Base-by-base conservation (phyloP, 2,329 filamentous ascomycete genomes). In the Cladophialophora immunda region DNA sequence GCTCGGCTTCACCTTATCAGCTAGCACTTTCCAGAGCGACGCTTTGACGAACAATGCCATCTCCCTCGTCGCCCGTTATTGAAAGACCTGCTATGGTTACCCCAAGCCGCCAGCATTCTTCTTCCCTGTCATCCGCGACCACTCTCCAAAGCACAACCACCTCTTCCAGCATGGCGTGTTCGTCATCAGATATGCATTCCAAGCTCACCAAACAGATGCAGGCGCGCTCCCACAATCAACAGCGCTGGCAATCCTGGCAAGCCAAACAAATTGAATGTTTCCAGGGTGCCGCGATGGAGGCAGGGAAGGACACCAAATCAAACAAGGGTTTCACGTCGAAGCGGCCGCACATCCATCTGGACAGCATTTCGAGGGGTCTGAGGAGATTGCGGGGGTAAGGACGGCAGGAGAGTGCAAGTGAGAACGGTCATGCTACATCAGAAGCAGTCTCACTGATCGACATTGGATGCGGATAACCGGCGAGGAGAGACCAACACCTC, bases 151-250 rank as follows among this genome's bases (percentile, higher is more conserved):
- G 36, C 15, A 38, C 29, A 11, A 60, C 25, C 19, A 52, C n/a
- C 29, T 65, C 68, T 4, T 58, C 53, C 8, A 58, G 27, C 45
- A 34, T 47, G 22, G 22, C 58, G 11, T 34, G 50, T 4, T 29
- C 58, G 50, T 38, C 30, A 11, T 66, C 54, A 17, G 65, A 67
- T 34, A 67, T 70, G 62, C 68, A 70, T 56, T 45, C 36, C 52
- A 69, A 69, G 34, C 66, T 71, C 55, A 57, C 65, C 11, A 68
- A 60, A 38, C 69, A 71, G 55, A 71, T 69, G 67, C 67, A 60
- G 2, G 19, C 45, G 7, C 45, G 45, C 19, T 50, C 45, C 45
- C 25, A 29, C n/a, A 63, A 67, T 45, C 66, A 68, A 54, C 66
- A 65, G 19, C 66, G 66, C 6, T 70, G 66, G 66, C n/a, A 59